Evolutionary conservation across 208 protist species (phyloP).

Genomic region (Trypanosoma conorhini): DNA sequence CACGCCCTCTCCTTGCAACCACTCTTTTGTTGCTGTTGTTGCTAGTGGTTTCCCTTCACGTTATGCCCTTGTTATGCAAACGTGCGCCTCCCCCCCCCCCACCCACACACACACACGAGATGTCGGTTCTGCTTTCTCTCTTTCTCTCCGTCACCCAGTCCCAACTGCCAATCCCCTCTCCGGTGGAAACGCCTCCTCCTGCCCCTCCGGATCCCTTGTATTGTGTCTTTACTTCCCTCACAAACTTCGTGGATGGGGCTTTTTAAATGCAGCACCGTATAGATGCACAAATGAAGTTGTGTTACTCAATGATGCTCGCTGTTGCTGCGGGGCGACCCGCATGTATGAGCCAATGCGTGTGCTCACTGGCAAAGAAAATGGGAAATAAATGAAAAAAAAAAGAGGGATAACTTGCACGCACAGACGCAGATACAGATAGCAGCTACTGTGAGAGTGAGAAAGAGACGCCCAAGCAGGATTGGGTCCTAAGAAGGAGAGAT

Average conservation of each 20-base stretch:
- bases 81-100: too few species aligned
- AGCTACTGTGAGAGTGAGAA: too few species aligned
- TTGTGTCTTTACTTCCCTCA: neutral
- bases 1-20: conserved; percentile 2
- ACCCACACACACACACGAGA: neutral
- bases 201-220: conserved; percentile 2
- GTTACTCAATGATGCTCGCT: neutral
- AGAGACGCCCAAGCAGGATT: too few species aligned
- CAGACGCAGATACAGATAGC: neutral
- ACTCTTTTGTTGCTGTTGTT: neutral
- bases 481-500: neutral
- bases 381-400: neutral
- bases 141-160: conserved; percentile 1
- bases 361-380: conserved; percentile 1
- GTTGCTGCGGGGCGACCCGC: too few species aligned
- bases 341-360: neutral
- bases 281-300: neutral
- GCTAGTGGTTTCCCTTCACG: neutral
- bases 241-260: neutral
- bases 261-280: neutral
- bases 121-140: neutral
- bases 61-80: neutral
- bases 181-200: neutral
- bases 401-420: neutral
- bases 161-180: neutral